phyloP scores from a whole-genome alignment of 2,329 filamentous ascomycete species.

The Juglanconis oblonga region DNA sequence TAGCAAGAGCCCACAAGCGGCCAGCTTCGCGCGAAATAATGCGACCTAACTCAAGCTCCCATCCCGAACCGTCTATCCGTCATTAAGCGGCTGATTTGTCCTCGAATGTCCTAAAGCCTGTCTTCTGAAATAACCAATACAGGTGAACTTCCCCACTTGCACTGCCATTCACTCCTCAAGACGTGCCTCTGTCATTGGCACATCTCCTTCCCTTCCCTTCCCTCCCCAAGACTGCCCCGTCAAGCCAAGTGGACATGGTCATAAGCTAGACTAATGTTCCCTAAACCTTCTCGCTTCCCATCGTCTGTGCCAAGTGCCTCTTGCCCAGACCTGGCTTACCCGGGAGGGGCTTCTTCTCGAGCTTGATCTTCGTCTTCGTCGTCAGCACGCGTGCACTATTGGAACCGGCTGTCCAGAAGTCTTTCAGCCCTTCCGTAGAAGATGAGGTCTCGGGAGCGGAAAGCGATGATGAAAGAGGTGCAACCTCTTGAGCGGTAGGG shows the following conservation, averaged over 20 bases:
- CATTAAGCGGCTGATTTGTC: background rate
- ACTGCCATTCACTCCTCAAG: background rate
- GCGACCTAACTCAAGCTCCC: background rate
- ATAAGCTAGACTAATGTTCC: slow-evolving; percentile 15
- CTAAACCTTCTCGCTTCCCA: slow-evolving; percentile 13
- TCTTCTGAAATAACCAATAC: slow-evolving; percentile 1
- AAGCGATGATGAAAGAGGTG: background rate
- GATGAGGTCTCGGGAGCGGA: background rate
- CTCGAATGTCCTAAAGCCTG: background rate
- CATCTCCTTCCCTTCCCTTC: background rate
- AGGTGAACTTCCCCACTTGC: background rate
- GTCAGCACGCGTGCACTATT: background rate
- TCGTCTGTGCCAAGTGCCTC: background rate
- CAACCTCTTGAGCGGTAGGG: background rate
- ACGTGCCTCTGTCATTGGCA: background rate
- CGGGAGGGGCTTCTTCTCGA: slow-evolving; percentile 13
- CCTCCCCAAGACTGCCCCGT: background rate
- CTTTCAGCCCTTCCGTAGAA: background rate
- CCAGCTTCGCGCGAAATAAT: background rate
- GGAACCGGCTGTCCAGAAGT: background rate
- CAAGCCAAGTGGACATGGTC: background rate
- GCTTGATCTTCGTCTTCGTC: background rate
- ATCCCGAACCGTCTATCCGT: background rate
- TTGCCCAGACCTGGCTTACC: slow-evolving; percentile 12
- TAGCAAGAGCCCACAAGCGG: background rate